A percentile compares a stretch with the other conserved stretches of the same genome.
phyloP scores from a whole-genome alignment of 176 grass and related monocot species.

The Phyllostachys edulis region DNA sequence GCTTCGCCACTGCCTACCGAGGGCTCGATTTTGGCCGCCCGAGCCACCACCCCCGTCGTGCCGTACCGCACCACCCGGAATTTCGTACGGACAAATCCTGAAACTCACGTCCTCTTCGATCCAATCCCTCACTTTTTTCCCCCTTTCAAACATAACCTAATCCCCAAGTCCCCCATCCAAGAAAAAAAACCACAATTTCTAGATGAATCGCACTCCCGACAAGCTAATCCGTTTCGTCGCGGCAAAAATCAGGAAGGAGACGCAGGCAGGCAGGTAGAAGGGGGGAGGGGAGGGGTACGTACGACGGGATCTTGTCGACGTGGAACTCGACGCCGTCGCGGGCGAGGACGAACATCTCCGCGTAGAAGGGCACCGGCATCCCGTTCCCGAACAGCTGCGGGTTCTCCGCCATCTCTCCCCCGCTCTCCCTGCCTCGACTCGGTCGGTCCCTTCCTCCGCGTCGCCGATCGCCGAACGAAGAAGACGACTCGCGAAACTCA shows the following conservation, averaged over 20 bases:
- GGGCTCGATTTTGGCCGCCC: not conserved
- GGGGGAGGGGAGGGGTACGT: not conserved
- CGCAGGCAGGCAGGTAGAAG: not conserved
- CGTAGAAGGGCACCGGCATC: constrained; percentile 86
- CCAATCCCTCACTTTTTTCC: not conserved
- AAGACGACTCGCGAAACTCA: not conserved
- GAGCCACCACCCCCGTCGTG: not conserved
- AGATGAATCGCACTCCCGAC: not conserved
- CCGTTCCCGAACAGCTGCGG: constrained; percentile 88
- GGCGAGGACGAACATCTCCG: constrained; percentile 89
- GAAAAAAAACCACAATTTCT: not conserved
- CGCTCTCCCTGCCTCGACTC: not conserved
- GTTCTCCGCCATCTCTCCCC: constrained; percentile 76
- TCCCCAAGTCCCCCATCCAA: not conserved
- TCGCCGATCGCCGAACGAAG: not conserved
- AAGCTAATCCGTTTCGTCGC: not conserved
- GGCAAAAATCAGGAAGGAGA: not conserved
- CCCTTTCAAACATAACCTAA: not conserved
- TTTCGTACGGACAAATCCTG: not conserved
- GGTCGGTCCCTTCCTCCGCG: not conserved
- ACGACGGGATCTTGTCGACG: constrained; percentile 97
- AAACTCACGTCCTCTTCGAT: not conserved
- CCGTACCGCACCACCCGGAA: not conserved
- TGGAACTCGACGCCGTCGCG: constrained; percentile 95
- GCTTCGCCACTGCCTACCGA: too few relatives aligned